A percentile compares a stretch with the other conserved stretches of the same genome.
These are phyloP conservation scores for Fusarium falciforme DNA, from an alignment of 2,329 filamentous ascomycete species.

Conservation along the genomic window DNA sequence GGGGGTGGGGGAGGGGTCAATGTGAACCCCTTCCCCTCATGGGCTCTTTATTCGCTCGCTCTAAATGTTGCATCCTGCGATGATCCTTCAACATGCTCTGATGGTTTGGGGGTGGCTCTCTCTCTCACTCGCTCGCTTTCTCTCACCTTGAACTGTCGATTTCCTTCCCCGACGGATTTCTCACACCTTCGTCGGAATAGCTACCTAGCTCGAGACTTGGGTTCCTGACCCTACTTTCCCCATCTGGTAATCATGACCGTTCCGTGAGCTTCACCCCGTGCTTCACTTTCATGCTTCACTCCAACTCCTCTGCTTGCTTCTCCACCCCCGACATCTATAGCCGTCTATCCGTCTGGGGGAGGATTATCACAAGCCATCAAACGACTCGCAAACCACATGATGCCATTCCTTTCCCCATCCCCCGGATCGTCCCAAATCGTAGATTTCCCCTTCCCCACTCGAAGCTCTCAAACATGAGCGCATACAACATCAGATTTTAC, in stretches of 20 bases:
- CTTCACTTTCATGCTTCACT: not conserved
- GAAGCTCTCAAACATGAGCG: slow-evolving; percentile 12
- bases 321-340: slow-evolving; percentile 15
- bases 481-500: slow-evolving; percentile 30
- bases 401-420: not conserved
- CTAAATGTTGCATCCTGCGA: not conserved
- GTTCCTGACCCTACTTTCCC: not conserved
- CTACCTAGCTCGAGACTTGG: not conserved
- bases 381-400: not conserved
- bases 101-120: slow-evolving; percentile 32
- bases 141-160: not conserved
- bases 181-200: not conserved
- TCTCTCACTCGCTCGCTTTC: not conserved
- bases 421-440: slow-evolving; percentile 15
- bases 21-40: slow-evolving; percentile 20
- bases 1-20: slow-evolving; percentile 28
- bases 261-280: not conserved
- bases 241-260: slow-evolving; percentile 12
- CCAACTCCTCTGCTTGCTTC: slow-evolving; percentile 18
- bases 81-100: slow-evolving; percentile 1
- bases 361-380: not conserved
- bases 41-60: slow-evolving; percentile 16
- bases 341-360: not conserved
- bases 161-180: not conserved
- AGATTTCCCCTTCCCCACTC: slow-evolving; percentile 12